Evolutionary conservation across 352 stramenopile genomes (phyloP).

Genomic region (Globisporangium mamillatum): DNA sequence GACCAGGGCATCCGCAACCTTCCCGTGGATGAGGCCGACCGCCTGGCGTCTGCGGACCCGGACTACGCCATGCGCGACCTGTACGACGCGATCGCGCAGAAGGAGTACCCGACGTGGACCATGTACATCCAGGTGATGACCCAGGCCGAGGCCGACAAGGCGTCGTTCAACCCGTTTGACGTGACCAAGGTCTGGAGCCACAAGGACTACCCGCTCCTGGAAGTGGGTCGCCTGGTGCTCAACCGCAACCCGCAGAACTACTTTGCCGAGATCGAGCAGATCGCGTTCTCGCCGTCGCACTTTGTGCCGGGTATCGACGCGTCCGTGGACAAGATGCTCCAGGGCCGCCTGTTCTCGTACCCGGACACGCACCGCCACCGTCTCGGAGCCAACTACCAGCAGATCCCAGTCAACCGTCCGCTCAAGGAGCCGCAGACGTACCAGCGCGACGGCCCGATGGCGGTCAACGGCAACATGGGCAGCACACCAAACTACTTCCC

Average conservation of each 20-base stretch:
- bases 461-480: conserved; percentile 71
- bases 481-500: conserved; percentile 85
- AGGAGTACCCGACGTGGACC: conserved; percentile 86
- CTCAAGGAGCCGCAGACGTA: conserved; percentile 74
- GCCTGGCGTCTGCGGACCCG: conserved; percentile 69
- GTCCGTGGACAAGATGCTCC: conserved; percentile 86
- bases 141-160: conserved; percentile 51
- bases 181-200: conserved; percentile 94
- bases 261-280: conserved; percentile 92
- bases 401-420: conserved; percentile 87
- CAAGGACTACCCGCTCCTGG: conserved; percentile 75
- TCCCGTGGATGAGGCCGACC: conserved; percentile 67
- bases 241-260: conserved; percentile 93
- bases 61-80: conserved; percentile 90
- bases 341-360: conserved; percentile 89
- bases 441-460: conserved; percentile 83
- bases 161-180: conserved; percentile 89
- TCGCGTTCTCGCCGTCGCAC: conserved; percentile 89
- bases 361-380: conserved; percentile 86
- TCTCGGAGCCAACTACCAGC: conserved; percentile 87
- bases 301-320: conserved; percentile 91
- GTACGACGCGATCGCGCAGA: conserved; percentile 86
- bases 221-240: conserved; percentile 87
- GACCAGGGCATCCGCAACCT: conserved; percentile 90
- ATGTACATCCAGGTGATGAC: conserved; percentile 93